Percentiles rank a stretch among this genome's conserved stretches.
Conservation (phyloP, 2,329 filamentous ascomycete genomes). For the Thelonectria olida region DNA sequence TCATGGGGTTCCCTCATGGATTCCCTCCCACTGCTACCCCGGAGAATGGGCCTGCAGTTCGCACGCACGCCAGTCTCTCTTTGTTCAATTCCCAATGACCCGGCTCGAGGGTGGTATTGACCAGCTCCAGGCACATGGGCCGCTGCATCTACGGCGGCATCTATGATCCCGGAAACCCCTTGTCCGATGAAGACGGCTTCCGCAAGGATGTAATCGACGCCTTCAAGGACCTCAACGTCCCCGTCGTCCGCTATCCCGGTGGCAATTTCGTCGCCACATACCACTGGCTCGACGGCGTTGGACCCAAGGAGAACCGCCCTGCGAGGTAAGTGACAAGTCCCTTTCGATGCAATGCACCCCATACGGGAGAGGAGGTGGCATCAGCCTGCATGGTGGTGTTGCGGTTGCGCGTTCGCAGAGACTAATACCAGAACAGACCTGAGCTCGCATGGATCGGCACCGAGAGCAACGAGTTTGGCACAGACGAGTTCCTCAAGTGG, state of each 20-base stretch:
- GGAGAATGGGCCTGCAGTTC: not conserved
- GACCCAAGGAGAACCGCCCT: constrained; percentile 75
- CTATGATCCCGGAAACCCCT: constrained; percentile 78
- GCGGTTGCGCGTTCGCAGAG: not conserved
- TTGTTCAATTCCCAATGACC: not conserved
- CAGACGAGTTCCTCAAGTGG: constrained; percentile 88
- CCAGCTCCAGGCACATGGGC: constrained; percentile 76
- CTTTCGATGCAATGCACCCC: not conserved
- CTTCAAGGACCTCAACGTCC: constrained; percentile 77
- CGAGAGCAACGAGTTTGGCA: constrained; percentile 83
- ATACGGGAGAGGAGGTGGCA: not conserved
- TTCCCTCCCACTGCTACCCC: not conserved
- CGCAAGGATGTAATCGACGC: constrained; percentile 81
- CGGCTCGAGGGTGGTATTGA: constrained; percentile 22
- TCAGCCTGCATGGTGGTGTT: not conserved
- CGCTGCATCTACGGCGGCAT: constrained; percentile 89
- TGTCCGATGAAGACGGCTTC: constrained; percentile 80
- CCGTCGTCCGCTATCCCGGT: constrained; percentile 82
- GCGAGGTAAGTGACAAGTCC: constrained; percentile 42
- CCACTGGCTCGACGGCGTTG: constrained; percentile 85
- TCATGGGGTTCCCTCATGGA: not conserved
- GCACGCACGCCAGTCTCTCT: not conserved
- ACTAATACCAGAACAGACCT: constrained; percentile 47
- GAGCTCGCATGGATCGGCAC: constrained; percentile 83
- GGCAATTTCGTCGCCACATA: constrained; percentile 89